A percentile compares a stretch with the other conserved stretches of the same genome.
Evolutionary conservation across 176 grass and related monocot species (phyloP).

Genomic region (Oryza brachyantha): DNA sequence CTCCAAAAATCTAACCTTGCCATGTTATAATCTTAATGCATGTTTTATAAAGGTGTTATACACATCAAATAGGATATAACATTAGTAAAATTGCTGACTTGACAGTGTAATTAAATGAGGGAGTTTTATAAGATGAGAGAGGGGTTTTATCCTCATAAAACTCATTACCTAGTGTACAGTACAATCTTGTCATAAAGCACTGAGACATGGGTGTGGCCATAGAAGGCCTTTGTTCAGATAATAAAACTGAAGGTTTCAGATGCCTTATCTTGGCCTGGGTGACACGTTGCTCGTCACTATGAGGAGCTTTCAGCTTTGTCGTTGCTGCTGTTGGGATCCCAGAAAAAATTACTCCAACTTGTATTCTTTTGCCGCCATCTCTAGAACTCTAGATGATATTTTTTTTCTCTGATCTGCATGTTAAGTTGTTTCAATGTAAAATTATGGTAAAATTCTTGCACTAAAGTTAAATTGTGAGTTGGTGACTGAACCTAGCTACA

Average conservation of each 20-base stretch:
- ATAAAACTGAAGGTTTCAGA: constrained; percentile 17
- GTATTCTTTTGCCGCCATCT: background rate
- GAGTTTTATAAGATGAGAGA: too few species aligned
- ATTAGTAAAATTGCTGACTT: too few species aligned
- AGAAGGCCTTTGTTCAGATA: constrained; percentile 6
- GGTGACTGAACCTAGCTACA: background rate
- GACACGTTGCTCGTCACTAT: constrained; percentile 30
- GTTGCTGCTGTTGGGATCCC: constrained; percentile 2
- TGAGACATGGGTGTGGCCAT: background rate
- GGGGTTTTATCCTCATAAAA: too few species aligned
- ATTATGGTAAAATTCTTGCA: background rate
- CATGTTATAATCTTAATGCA: background rate
- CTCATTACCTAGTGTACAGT: too few species aligned
- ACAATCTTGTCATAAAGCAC: too few species aligned
- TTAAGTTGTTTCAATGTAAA: background rate
- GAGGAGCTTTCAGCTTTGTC: constrained; percentile 22
- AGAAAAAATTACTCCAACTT: background rate
- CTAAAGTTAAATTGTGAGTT: background rate
- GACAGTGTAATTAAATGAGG: too few species aligned
- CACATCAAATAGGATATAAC: too few species aligned
- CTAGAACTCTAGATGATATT: too few species aligned
- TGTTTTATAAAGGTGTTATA: too few species aligned
- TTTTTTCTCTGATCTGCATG: background rate
- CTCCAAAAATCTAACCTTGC: background rate
- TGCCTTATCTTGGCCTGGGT: constrained; percentile 7